Evolutionary conservation across 192 early-diverging fungal genomes (phyloP).

Genomic region (Phycomyces blakesleeanus): DNA sequence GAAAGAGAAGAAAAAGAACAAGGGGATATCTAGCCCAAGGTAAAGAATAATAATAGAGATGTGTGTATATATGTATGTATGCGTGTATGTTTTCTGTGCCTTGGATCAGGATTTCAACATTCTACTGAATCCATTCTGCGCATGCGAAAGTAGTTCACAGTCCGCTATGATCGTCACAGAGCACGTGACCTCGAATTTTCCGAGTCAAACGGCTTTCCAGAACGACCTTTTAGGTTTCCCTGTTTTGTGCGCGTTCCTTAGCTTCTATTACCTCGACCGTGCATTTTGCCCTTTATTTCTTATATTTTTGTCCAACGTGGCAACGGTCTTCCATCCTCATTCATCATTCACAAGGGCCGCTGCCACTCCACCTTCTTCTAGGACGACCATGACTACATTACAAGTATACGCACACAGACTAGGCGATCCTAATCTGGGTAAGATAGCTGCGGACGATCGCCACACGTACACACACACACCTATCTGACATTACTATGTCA

Average conservation of each 20-base stretch:
- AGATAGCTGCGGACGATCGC: not conserved
- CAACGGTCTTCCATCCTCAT: not conserved
- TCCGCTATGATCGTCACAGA: not conserved
- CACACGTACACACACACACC: not conserved
- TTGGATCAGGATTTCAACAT: too few relatives aligned
- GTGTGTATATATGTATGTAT: too few relatives aligned
- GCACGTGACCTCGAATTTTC: slow-evolving; percentile 1
- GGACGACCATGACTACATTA: slow-evolving; percentile 26
- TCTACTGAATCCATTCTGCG: not conserved
- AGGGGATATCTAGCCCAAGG: too few relatives aligned
- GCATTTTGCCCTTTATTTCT: not conserved
- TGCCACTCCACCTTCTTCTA: not conserved
- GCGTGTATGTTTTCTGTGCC: too few relatives aligned
- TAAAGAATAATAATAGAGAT: too few relatives aligned
- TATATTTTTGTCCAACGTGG: not conserved
- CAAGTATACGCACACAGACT: slow-evolving; percentile 51
- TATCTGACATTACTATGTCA: not conserved
- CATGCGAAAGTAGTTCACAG: not conserved
- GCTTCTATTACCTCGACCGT: not conserved
- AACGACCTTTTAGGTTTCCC: not conserved
- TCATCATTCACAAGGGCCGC: not conserved
- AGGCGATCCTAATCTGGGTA: slow-evolving; percentile 50
- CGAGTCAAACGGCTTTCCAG: not conserved
- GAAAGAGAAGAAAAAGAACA: too few relatives aligned
- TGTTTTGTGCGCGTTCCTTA: not conserved